Conservation (phyloP, 805 yeast genomes). For the Hermanozyma aechmeae region DNA sequence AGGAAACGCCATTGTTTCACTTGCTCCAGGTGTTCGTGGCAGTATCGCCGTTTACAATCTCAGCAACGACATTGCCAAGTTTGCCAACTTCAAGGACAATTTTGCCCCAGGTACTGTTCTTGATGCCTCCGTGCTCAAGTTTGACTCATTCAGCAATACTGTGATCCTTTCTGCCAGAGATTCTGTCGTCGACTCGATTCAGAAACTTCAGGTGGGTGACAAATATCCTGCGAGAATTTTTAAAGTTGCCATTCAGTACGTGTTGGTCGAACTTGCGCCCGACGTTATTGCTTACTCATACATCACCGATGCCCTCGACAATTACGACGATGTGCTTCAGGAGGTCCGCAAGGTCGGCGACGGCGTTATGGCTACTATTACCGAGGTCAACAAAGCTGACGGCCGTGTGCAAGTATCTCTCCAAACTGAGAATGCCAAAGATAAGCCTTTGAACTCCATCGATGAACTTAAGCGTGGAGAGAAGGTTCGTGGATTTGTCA, state of each 20-base stretch:
- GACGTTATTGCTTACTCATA: slow-evolving; percentile 54
- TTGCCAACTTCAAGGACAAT: slow-evolving; percentile 41
- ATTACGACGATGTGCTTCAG: slow-evolving; percentile 46
- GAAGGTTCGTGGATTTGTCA: slow-evolving; percentile 74
- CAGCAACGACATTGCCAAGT: slow-evolving; percentile 40
- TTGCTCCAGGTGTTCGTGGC: slow-evolving; percentile 63
- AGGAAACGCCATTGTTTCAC: slow-evolving; percentile 57
- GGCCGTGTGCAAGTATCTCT: slow-evolving; percentile 56
- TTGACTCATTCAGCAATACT: slow-evolving; percentile 46
- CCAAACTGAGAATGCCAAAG: slow-evolving; percentile 41
- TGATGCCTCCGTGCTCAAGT: slow-evolving; percentile 42
- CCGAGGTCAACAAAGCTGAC: slow-evolving; percentile 35
- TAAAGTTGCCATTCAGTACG: slow-evolving; percentile 48
- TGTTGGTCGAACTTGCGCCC: slow-evolving; percentile 62
- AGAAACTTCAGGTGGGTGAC: slow-evolving; percentile 46
- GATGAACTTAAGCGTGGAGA: slow-evolving; percentile 59
- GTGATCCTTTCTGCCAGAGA: slow-evolving; percentile 43
- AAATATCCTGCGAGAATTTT: slow-evolving; percentile 54
- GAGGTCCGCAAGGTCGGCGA: slow-evolving; percentile 42
- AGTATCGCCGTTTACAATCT: slow-evolving; percentile 57
- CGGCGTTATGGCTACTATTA: slow-evolving; percentile 48
- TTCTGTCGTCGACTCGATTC: slow-evolving; percentile 27
- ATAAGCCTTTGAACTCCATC: slow-evolving; percentile 38
- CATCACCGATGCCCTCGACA: slow-evolving; percentile 70
- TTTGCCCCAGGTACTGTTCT: slow-evolving; percentile 71